These are phyloP conservation scores for Candida hungchunana DNA, from an alignment of 805 yeast genomes.

Conservation along the genomic window DNA sequence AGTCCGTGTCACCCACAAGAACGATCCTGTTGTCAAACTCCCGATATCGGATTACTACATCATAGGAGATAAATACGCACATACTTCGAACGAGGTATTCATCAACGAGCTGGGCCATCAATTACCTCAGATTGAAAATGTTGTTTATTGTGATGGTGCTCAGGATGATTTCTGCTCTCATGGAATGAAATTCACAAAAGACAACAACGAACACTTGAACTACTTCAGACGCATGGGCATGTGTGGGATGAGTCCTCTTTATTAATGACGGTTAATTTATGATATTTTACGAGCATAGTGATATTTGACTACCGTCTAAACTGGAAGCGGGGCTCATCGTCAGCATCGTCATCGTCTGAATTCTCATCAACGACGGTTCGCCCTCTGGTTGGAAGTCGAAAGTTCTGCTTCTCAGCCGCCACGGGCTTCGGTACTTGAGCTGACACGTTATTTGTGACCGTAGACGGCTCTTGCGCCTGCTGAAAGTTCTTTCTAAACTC, in stretches of 20 bases:
- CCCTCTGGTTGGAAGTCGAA: too few species aligned
- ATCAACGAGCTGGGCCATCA: constrained; percentile 21
- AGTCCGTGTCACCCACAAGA: constrained; percentile 22
- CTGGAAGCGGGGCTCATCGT: constrained; percentile 33
- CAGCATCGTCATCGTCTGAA: constrained; percentile 28
- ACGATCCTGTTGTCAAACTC: constrained; percentile 26
- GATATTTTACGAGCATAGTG: too few species aligned
- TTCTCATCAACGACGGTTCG: too few species aligned
- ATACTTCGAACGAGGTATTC: constrained; percentile 22
- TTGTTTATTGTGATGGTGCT: constrained; percentile 69
- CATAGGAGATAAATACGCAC: constrained; percentile 18
- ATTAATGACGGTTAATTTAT: too few species aligned
- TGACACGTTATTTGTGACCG: too few species aligned
- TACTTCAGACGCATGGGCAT: constrained; percentile 27
- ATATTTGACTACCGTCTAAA: constrained; percentile 15
- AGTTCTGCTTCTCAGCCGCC: too few species aligned
- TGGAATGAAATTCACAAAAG: constrained; percentile 19
- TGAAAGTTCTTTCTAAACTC: constrained; percentile 22
- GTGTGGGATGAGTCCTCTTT: constrained; percentile 23
- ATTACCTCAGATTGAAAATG: constrained; percentile 38
- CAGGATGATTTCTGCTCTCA: constrained; percentile 51
- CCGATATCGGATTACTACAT: constrained; percentile 19
- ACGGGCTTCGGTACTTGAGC: too few species aligned
- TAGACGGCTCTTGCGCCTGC: too few species aligned
- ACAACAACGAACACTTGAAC: constrained; percentile 26